phyloP scores from a whole-genome alignment of 2,329 filamentous ascomycete genomes.

The Apiospora arundinis region DNA sequence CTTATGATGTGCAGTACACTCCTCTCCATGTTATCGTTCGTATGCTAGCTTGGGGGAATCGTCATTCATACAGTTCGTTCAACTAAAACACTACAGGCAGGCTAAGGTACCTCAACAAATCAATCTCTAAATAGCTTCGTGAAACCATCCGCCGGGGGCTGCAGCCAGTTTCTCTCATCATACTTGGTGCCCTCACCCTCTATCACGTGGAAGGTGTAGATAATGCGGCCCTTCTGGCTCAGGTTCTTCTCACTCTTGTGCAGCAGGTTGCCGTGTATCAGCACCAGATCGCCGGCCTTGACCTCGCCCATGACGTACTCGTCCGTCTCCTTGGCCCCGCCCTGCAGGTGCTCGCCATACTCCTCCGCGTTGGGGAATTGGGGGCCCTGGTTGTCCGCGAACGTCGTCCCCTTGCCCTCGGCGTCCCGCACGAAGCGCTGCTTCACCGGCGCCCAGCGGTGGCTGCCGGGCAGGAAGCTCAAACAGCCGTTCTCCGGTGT shows the following conservation, averaged over 20 bases:
- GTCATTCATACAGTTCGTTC: neutral
- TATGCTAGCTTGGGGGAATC: neutral
- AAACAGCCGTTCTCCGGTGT: constrained; percentile 87
- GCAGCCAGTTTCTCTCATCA: constrained; percentile 91
- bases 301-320: constrained; percentile 84
- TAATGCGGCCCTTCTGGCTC: constrained; percentile 85
- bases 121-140: constrained; percentile 62
- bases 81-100: neutral
- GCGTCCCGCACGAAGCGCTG: constrained; percentile 75
- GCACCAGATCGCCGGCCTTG: constrained; percentile 85
- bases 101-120: neutral
- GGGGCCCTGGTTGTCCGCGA: constrained; percentile 71
- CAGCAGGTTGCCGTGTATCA: constrained; percentile 94
- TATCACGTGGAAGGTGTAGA: constrained; percentile 98
- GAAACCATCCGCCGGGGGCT: constrained; percentile 82
- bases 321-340: constrained; percentile 48
- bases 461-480: constrained; percentile 83
- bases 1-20: neutral
- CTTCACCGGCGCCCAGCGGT: constrained; percentile 71
- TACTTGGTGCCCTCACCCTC: constrained; percentile 78
- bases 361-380: constrained; percentile 64
- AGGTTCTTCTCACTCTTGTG: constrained; percentile 96
- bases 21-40: neutral
- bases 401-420: constrained; percentile 65
- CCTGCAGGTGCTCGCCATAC: constrained; percentile 52